These are phyloP conservation scores for Fusarium denticulatum DNA, from an alignment of 2,329 filamentous ascomycete species.

Conservation along the genomic window DNA sequence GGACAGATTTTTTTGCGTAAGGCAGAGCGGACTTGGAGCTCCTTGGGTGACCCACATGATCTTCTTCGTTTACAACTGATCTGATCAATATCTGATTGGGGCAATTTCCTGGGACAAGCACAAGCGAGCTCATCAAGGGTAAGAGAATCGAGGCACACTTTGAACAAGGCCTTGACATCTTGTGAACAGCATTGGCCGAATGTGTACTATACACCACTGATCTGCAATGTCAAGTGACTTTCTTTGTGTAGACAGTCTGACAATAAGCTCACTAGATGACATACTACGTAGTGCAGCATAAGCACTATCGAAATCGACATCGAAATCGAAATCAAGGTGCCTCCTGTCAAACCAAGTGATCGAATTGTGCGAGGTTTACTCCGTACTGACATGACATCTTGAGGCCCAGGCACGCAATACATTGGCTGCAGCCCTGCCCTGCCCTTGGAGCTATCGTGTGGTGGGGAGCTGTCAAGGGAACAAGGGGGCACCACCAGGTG, in stretches of 20 bases:
- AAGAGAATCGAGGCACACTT: not conserved
- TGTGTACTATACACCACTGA: not conserved
- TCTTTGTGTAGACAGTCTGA: not conserved
- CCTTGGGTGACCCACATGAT: conserved; percentile 13
- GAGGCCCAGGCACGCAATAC: conserved; percentile 17
- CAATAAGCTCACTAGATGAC: not conserved
- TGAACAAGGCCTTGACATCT: not conserved
- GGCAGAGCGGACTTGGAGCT: conserved; percentile 21
- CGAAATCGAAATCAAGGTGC: not conserved
- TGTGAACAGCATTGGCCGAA: not conserved
- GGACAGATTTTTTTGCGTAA: not conserved
- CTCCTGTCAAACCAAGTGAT: not conserved
- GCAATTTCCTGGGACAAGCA: not conserved
- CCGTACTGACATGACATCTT: not conserved
- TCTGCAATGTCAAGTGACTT: not conserved
- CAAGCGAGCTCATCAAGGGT: conserved; percentile 3
- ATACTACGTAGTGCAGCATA: not conserved
- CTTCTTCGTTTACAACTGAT: conserved; percentile 1
- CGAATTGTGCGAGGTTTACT: not conserved
- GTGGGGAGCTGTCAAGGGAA: conserved; percentile 26
- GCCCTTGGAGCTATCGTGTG: conserved; percentile 22
- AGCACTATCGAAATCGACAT: not conserved
- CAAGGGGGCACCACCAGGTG: not conserved
- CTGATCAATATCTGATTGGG: conserved; percentile 9
- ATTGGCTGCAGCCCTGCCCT: conserved; percentile 3